Evolutionary conservation across 768 basidiomycete species (phyloP).

Genomic region (Lentinula boryana): DNA sequence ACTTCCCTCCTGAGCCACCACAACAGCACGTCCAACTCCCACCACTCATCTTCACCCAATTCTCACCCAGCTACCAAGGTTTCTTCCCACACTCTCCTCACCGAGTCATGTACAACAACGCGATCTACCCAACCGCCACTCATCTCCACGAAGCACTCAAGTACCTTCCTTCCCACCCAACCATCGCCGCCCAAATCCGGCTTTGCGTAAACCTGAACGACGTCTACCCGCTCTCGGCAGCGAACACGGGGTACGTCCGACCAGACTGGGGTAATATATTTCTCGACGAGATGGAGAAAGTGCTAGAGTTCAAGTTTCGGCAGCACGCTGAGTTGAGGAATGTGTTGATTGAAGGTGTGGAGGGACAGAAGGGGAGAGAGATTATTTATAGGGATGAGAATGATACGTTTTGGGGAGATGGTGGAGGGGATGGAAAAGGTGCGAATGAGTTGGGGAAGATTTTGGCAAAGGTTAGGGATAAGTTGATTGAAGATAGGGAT

Average conservation of each 20-base stretch:
- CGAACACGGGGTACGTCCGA: constrained; percentile 25
- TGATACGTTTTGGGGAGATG: constrained; percentile 69
- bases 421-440: constrained; percentile 32
- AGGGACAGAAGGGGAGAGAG: constrained; percentile 37
- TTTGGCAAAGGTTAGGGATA: constrained; percentile 49
- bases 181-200: constrained; percentile 54
- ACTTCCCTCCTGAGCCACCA: neutral
- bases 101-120: constrained; percentile 47
- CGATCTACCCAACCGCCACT: constrained; percentile 59
- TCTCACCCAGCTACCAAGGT: constrained; percentile 26
- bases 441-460: constrained; percentile 60
- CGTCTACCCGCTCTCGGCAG: constrained; percentile 28
- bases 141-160: constrained; percentile 78
- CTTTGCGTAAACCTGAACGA: constrained; percentile 24
- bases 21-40: constrained; percentile 1
- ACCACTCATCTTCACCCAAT: constrained; percentile 37
- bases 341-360: constrained; percentile 39
- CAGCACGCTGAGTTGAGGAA: constrained; percentile 59
- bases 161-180: constrained; percentile 41
- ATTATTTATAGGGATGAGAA: constrained; percentile 48
- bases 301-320: constrained; percentile 59
- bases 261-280: constrained; percentile 54
- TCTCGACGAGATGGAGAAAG: constrained; percentile 62
- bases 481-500: constrained; percentile 22
- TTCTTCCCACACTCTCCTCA: constrained; percentile 69